phyloP scores from a whole-genome alignment of 2,329 filamentous ascomycete species.

The Arthrobotrys pseudoclavata region DNA sequence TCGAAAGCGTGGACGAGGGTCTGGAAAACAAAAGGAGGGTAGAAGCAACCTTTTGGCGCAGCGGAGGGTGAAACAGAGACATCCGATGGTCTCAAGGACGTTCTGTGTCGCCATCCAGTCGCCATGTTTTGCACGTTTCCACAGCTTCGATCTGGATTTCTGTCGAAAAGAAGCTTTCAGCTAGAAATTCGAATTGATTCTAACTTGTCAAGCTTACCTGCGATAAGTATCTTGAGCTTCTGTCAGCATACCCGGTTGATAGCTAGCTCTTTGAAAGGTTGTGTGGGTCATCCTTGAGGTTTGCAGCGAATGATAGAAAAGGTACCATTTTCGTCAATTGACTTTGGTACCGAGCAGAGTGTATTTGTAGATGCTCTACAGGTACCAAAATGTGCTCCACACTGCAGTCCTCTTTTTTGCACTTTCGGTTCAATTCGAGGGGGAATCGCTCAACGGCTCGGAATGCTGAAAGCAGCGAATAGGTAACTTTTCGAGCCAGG shows the following conservation, averaged over 20 bases:
- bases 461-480: conserved; percentile 52
- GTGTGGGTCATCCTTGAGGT: conserved; percentile 50
- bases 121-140: conserved; percentile 20
- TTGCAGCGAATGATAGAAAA: conserved; percentile 46
- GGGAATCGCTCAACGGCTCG: conserved; percentile 50
- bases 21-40: conserved; percentile 43
- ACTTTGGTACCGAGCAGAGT: conserved; percentile 55
- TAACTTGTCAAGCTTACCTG: conserved; percentile 10
- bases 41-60: conserved; percentile 9
- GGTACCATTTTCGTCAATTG: conserved; percentile 53
- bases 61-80: conserved; percentile 5
- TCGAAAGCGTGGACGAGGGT: neutral
- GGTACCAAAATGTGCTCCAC: conserved; percentile 52
- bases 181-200: conserved; percentile 13
- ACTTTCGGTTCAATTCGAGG: conserved; percentile 27
- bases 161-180: conserved; percentile 9
- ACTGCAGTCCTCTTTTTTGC: conserved; percentile 26
- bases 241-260: conserved; percentile 31
- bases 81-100: neutral
- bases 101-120: conserved; percentile 21
- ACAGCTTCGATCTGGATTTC: conserved; percentile 12
- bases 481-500: conserved; percentile 16
- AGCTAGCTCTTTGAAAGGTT: conserved; percentile 25
- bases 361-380: conserved; percentile 53
- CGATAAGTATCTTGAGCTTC: conserved; percentile 37